Evolutionary conservation across 495 filamentous ascomycete genomes (phyloP).

Genomic region (Lineolata rhizophorae): DNA sequence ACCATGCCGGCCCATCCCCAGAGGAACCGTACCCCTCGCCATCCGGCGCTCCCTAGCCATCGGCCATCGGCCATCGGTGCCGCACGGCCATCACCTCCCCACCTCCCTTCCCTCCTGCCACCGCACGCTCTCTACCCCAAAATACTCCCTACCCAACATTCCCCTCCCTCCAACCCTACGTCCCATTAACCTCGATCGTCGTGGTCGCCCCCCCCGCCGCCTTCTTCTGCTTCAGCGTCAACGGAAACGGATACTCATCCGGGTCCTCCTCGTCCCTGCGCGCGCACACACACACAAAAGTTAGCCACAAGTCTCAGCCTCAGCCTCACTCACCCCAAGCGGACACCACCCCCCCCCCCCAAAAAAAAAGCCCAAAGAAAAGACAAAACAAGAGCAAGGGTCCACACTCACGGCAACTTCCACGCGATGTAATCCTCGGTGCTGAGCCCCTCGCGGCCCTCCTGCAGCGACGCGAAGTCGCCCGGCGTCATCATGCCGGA

Average conservation of each 20-base stretch:
- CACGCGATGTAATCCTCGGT: conserved; percentile 97
- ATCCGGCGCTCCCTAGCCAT: no score
- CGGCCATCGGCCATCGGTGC: no score
- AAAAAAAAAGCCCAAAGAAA: no score
- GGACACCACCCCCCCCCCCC: no score
- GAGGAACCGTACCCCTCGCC: no score
- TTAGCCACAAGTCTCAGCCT: conserved; percentile 1
- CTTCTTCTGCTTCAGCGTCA: conserved; percentile 38
- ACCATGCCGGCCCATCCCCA: no score
- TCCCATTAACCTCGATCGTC: neutral
- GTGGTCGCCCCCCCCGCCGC: neutral
- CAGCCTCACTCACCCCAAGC: no score
- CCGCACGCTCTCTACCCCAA: neutral
- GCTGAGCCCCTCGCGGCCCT: conserved; percentile 76
- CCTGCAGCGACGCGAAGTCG: conserved; percentile 89
- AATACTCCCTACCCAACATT: neutral
- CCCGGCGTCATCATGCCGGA: conserved; percentile 98
- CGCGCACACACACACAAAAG: no score
- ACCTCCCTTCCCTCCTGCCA: neutral
- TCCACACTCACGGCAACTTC: conserved; percentile 95
- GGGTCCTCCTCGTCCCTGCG: conserved; percentile 68
- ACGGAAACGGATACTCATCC: conserved; percentile 81
- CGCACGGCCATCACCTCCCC: neutral
- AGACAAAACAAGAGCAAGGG: no score
- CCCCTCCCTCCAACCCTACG: neutral